phyloP scores from a whole-genome alignment of 371 early-diverging fungal species.

The Mortierella sp. region DNA sequence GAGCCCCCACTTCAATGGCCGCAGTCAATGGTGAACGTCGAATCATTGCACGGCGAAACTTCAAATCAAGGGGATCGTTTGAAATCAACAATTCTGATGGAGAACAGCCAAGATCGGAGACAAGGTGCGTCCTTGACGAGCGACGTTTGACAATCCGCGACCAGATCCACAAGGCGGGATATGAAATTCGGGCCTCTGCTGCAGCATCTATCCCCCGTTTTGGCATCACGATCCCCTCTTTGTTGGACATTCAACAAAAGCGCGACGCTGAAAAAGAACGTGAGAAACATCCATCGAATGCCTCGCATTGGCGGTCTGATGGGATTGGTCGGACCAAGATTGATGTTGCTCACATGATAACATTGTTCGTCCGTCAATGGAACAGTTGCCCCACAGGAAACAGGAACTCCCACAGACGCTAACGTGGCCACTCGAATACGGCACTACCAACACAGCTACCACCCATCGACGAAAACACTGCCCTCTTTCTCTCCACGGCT shows the following conservation, averaged over 20 bases:
- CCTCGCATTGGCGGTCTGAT: background rate
- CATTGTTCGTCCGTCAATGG: too few relatives aligned
- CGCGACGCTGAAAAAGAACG: background rate
- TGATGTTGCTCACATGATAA: too few relatives aligned
- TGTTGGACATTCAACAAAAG: background rate
- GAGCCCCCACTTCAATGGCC: too few relatives aligned
- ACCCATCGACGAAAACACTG: background rate
- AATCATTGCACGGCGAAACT: too few relatives aligned
- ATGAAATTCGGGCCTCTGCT: conserved; percentile 12
- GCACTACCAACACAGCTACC: background rate
- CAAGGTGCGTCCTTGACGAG: background rate
- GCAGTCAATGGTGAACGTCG: too few relatives aligned
- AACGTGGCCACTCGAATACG: background rate
- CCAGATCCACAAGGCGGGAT: conserved; percentile 6
- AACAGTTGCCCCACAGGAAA: too few relatives aligned
- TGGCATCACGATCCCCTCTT: background rate
- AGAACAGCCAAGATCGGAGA: background rate
- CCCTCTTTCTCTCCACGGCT: background rate
- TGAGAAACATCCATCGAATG: background rate
- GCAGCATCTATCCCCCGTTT: conserved; percentile 8
- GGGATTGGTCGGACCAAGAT: too few relatives aligned
- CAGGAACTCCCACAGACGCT: too few relatives aligned
- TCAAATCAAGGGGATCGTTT: too few relatives aligned
- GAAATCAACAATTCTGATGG: background rate
- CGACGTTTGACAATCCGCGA: background rate